Evolutionary conservation across 306 rosid species (phyloP).

Genomic region (Sicyos edulis): DNA sequence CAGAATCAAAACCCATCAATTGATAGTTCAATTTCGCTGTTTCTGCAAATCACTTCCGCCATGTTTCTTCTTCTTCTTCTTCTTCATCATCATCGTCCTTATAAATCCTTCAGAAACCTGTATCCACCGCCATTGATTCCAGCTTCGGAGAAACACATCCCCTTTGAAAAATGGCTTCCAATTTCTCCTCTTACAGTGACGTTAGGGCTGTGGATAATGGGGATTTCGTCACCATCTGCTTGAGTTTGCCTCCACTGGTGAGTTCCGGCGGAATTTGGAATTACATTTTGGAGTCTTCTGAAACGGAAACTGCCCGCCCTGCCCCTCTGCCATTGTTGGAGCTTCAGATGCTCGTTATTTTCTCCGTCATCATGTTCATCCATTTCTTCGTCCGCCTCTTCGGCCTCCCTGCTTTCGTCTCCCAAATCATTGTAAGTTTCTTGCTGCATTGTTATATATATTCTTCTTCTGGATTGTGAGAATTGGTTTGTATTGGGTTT

Average conservation of each 20-base stretch:
- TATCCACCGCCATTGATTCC: neutral
- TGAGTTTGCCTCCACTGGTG: neutral
- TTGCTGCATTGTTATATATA: neutral
- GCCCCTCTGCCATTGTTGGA: conserved; percentile 30
- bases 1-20: neutral
- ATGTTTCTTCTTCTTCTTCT: neutral
- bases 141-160: neutral
- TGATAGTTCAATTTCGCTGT: neutral
- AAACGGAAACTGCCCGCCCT: too few species aligned
- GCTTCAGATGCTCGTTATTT: conserved; percentile 27
- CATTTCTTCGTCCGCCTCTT: conserved; percentile 23
- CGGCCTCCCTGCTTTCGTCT: conserved; percentile 28
- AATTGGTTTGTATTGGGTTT: too few species aligned
- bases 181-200: neutral
- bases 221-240: neutral
- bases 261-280: conserved; percentile 18
- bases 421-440: conserved; percentile 31
- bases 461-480: too few species aligned
- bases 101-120: neutral
- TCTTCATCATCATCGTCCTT: neutral
- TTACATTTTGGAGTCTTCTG: neutral
- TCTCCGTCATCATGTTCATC: conserved; percentile 15
- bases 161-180: too few species aligned
- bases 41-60: neutral
- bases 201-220: neutral